Evolutionary conservation across 805 yeast genomes (phyloP), one percentile per base, ranked within the genome.

Genomic region (Teunomyces stri): DNA sequence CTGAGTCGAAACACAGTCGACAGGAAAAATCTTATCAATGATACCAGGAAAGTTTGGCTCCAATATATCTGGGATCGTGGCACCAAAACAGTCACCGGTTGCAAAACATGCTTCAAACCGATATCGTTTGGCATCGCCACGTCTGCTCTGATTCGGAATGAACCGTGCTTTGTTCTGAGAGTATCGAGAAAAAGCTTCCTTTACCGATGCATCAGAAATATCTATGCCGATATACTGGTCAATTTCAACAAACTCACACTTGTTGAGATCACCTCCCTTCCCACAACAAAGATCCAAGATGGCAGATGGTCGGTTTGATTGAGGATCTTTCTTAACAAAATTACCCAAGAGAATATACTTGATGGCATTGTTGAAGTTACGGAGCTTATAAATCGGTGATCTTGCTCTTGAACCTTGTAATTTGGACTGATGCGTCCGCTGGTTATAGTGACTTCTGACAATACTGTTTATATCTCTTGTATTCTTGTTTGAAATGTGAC

Each of bases 181-280:
- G 65, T 83, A 92, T 56, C 99, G 76, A 31, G 81, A 78, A 46
- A 80, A 80, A 0, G 97, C 98, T 62, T 94, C 97, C 44, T 78
- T 74, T 44, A 94, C 83, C 5, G 96, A 87, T 3, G 85, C 85
- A 63, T 91, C 94, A 15, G 97, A 90, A 38, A 94, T 84, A 66
- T 94, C 99, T 25, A 94, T 76, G 1, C 99, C 99, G 46, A 91
- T 82, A 54, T 87, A 88, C 42, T 90, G 91, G 18, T 80, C 76
- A 2, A 89, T 79, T 16, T 79, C 72, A 1, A 89, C 85, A 55
- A 81, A 81, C 44, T 84, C 87, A 83, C 96, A 92, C 64, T 94
- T 94, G 56, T 86, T 81, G 58, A 94, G 70, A 69, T 94, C 99
- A 22, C 99, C 99, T 44, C 99, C 99, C 64, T 94, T 95, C 11